Evolutionary conservation across 106 monocot species (phyloP).

Genomic region (Dendrobium officinale): DNA sequence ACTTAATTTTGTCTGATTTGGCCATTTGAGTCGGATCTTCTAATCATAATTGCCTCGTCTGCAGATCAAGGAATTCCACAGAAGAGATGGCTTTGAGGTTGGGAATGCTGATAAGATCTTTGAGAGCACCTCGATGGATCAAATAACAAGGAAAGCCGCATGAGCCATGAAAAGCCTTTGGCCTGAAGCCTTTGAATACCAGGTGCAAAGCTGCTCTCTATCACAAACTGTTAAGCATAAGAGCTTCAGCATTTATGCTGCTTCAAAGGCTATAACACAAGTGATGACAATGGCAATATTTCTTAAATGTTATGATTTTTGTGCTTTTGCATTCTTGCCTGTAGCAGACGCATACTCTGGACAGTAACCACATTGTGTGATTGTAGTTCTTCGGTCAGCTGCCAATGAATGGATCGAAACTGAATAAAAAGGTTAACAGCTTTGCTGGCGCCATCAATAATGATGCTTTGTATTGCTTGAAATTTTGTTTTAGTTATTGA

Average conservation of each 20-base stretch:
- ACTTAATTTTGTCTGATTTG: background rate
- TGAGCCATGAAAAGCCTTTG: background rate
- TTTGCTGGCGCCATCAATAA: too few species aligned
- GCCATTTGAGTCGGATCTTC: background rate
- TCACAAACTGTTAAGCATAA: background rate
- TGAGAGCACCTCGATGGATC: constrained; percentile 96
- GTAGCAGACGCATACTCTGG: too few species aligned
- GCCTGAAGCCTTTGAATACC: background rate
- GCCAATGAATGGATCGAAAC: too few species aligned
- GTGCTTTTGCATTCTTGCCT: too few species aligned
- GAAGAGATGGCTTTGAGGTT: constrained; percentile 97
- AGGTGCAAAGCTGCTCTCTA: background rate
- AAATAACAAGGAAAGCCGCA: constrained; percentile 47
- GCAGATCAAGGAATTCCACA: constrained; percentile 79
- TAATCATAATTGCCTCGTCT: background rate
- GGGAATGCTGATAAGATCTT: constrained; percentile 99
- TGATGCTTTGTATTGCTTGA: too few species aligned
- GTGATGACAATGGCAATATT: too few species aligned
- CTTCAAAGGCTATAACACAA: background rate
- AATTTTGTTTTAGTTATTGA: too few species aligned
- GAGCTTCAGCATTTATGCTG: background rate
- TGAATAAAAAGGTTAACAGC: too few species aligned
- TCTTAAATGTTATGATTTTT: too few species aligned
- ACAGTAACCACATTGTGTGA: too few species aligned
- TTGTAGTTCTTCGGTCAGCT: too few species aligned